Evolutionary conservation across 768 basidiomycete genomes (phyloP).

Genomic region (Kwoniella botswanensis): DNA sequence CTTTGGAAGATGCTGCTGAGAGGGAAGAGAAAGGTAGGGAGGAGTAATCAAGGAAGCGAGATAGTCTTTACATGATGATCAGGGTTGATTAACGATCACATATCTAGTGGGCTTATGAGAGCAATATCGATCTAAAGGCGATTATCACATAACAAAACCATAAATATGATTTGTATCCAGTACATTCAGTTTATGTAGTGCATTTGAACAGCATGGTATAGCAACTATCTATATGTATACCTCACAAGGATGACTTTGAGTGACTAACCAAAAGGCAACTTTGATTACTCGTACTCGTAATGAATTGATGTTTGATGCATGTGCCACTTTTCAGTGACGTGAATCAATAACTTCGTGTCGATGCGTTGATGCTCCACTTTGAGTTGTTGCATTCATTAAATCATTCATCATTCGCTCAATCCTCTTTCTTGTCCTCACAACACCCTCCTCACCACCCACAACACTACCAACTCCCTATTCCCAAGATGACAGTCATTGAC

Average conservation of each 20-base stretch:
- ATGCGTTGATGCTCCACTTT: too few relatives aligned
- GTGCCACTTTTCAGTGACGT: background rate
- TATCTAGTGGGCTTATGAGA: too few relatives aligned
- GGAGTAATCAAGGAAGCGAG: slow-evolving; percentile 3
- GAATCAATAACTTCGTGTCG: too few relatives aligned
- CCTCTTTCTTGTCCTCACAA: too few relatives aligned
- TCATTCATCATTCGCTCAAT: too few relatives aligned
- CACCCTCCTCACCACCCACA: background rate
- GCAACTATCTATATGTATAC: background rate
- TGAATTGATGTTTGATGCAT: background rate
- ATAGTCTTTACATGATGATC: background rate
- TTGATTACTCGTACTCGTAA: background rate
- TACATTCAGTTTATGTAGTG: too few relatives aligned
- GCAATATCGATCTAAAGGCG: too few relatives aligned
- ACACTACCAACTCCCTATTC: background rate
- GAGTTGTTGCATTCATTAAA: too few relatives aligned
- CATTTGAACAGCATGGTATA: too few relatives aligned
- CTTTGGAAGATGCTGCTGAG: slow-evolving; percentile 49
- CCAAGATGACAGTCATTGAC: slow-evolving; percentile 47
- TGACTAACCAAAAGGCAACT: background rate
- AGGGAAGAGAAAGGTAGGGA: slow-evolving; percentile 23
- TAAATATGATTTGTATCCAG: too few relatives aligned
- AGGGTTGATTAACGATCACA: background rate
- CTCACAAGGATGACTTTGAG: background rate
- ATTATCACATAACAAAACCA: too few relatives aligned